Evolutionary conservation across 495 filamentous ascomycete species (phyloP), one percentile per base, ranked within the genome.

Genomic region (Bathelium albidoporum): DNA sequence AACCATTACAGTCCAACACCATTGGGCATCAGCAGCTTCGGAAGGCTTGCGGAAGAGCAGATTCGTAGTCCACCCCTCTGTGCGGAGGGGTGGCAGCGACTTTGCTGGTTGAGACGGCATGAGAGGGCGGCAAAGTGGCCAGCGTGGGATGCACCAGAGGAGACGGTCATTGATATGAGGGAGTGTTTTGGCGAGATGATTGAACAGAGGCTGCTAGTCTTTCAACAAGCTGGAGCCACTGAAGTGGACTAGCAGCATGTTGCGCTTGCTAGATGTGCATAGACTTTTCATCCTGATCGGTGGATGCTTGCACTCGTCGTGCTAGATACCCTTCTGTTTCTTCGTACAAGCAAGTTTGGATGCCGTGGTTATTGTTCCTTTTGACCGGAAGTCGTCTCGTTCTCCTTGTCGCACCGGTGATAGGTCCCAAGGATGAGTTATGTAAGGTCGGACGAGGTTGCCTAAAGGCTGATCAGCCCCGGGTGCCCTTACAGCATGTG

Each of bases 131-230:
- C 71, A 16, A 26, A 68, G 32, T 68, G 69, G 43, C 67, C 72
- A 1, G 70, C 72, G n/a, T 74, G 69, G 69, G 74, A 75, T 41
- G 65, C 69, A 28, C 74, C 74, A 12, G 68, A 71, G 22, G 59
- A 73, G 39, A 62, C 74, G 49, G 72, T 75, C 22, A 52, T 72
- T 44, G 73, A 76, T 63, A 58, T 76, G 31, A 62, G 72, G 58
- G 73, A 74, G 32, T 70, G 72, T 58, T 71, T 59, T 36, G 59
- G 61, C 18, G 63, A 62, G 58, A 59, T 67, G 62, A 59, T 49
- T 9, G 53, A 63, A n/a, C n/a, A 24, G 5, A 26, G 24, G 16
- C 22, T 55, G 11, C n/a, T 55, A 28, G 49, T 55, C 11, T 55
- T 55, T 1, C 22, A 55, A 28, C 9, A 26, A 28, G 10, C 24